Evolutionary conservation across 805 yeast species (phyloP), one percentile per base, ranked within the genome.

Genomic region (Pichia exigua): DNA sequence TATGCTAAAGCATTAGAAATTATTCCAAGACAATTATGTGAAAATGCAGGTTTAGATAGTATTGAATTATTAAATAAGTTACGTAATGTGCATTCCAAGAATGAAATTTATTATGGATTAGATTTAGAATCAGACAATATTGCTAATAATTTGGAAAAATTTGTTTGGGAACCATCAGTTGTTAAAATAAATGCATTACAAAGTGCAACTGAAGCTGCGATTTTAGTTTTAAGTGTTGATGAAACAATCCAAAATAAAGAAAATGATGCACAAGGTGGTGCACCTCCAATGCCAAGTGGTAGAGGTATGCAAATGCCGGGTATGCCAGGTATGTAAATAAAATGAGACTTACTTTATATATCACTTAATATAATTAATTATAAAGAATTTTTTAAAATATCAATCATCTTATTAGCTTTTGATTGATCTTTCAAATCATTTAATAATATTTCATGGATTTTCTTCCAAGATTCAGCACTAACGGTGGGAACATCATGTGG

Each of bases 21-120:
- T 27, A 90, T 94, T 61, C 99, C 99, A 59, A 84, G 98, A 67
- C 98, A 94, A 67, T 76, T 94, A 57, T 92, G 98, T 74, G 99
- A 94, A 66, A 94, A 94, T 68, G 99, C 97, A n/a, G 99, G 99
- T 6, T 83, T 94, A 59, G 99, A 94, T 66, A 95, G 96, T 21
- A 88, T 95, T n/a, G 98, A 94, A 66, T 73, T 94, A 54, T 79
- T 94, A 61, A 94, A 94, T 69, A 81, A 85, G 64, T 75, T 94
- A 64, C 82, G 99, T 71, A 86, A 94, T 78, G 85, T 88, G 20
- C 99, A 94, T 64, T 94, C 96, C 49, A 87, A 87, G 66, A 97
- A 96, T 56, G 96, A 92, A 62, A 76, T 71, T 44, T 88, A 96
- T 94, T 83, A 75, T 57, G 99, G 99, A 59, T 82, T 94, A 54